Conservation (phyloP, 2,329 filamentous ascomycete genomes). For the Trichophyton schoenleinii region DNA sequence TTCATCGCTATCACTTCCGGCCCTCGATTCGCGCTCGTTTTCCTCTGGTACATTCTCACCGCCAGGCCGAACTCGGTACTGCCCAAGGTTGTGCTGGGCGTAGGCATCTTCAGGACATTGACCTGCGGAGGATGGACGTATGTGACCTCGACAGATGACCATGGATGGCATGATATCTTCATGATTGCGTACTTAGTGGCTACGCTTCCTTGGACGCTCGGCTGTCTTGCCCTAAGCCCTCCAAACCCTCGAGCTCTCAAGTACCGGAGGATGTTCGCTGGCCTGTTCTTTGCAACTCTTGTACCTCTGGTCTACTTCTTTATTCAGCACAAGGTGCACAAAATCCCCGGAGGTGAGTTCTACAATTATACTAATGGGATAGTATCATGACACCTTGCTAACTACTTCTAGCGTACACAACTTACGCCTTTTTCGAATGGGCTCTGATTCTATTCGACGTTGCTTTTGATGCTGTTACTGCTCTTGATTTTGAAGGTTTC, state of each 20-base stretch:
- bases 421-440: slow-evolving; percentile 97
- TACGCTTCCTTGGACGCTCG: slow-evolving; percentile 88
- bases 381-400: slow-evolving; percentile 4
- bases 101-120: slow-evolving; percentile 75
- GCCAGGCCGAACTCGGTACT: slow-evolving; percentile 60
- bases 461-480: slow-evolving; percentile 88
- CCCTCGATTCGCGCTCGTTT: slow-evolving; percentile 80
- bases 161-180: slow-evolving; percentile 97
- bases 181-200: slow-evolving; percentile 97
- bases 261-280: slow-evolving; percentile 75
- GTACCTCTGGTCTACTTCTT: slow-evolving; percentile 91
- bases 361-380: not conserved
- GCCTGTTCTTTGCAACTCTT: slow-evolving; percentile 78
- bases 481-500: slow-evolving; percentile 78
- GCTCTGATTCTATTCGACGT: slow-evolving; percentile 88
- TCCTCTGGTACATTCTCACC: slow-evolving; percentile 83
- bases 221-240: slow-evolving; percentile 78
- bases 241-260: slow-evolving; percentile 70
- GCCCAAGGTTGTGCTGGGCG: slow-evolving; percentile 66
- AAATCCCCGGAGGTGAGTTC: slow-evolving; percentile 71
- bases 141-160: slow-evolving; percentile 93
- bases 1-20: slow-evolving; percentile 96
- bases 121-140: slow-evolving; percentile 98
- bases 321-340: slow-evolving; percentile 96
- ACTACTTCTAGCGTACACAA: slow-evolving; percentile 68